A percentile compares a stretch with the other conserved stretches of the same genome.
These are phyloP conservation scores for Tetracladium marchalianum DNA, from an alignment of 495 filamentous ascomycete genomes.

Conservation along the genomic window DNA sequence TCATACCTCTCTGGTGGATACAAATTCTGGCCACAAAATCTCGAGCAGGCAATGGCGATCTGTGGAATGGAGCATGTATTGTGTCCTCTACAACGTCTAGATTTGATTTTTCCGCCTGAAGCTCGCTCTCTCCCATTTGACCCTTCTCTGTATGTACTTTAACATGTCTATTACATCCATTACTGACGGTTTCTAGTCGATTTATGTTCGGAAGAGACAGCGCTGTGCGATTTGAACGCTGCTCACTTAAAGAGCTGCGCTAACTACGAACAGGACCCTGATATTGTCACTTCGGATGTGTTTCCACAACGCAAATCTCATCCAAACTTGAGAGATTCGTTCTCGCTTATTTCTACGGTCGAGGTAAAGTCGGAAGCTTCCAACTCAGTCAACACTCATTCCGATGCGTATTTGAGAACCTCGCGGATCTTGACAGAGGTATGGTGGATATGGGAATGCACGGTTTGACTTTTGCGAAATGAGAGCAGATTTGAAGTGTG, in stretches of 20 bases:
- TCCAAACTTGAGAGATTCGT: conserved; percentile 18
- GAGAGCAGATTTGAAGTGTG: too few species aligned
- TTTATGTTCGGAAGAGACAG: conserved; percentile 9
- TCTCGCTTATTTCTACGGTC: conserved; percentile 6
- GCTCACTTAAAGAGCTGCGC: too few species aligned
- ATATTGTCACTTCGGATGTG: conserved; percentile 18
- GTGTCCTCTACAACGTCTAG: conserved; percentile 17
- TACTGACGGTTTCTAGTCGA: too few species aligned
- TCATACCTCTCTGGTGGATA: conserved; percentile 22
- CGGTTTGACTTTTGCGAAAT: too few species aligned
- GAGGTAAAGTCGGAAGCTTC: neutral
- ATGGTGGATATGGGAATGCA: too few species aligned
- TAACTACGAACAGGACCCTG: too few species aligned
- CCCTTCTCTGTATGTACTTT: too few species aligned
- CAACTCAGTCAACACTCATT: neutral
- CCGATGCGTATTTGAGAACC: neutral
- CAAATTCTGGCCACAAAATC: conserved; percentile 16
- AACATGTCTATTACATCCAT: too few species aligned
- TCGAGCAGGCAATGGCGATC: conserved; percentile 23
- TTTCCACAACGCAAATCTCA: conserved; percentile 22
- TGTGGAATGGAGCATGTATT: conserved; percentile 26
- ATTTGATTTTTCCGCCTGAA: conserved; percentile 5
- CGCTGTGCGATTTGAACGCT: too few species aligned
- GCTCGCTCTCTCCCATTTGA: conserved; percentile 1
- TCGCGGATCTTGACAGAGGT: conserved; percentile 18